Evolutionary conservation across 2,329 filamentous ascomycete species (phyloP).

Genomic region (Clarireedia paspali): DNA sequence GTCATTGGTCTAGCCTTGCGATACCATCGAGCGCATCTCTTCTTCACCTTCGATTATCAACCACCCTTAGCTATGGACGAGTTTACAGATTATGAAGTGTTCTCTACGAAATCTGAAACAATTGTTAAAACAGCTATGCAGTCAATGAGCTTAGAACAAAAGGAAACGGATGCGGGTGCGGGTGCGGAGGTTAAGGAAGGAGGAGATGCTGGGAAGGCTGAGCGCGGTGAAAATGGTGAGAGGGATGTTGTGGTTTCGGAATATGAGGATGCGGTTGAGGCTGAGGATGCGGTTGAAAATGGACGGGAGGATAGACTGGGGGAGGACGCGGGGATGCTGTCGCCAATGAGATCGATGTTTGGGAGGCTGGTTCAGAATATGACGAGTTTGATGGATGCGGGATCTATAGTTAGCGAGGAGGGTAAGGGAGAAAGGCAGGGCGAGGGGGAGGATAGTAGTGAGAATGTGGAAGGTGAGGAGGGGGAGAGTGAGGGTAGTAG

Average conservation of each 20-base stretch:
- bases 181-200: no score
- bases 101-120: no score
- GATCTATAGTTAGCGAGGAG: background rate
- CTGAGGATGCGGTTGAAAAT: background rate
- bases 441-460: background rate
- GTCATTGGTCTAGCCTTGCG: no score
- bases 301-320: background rate
- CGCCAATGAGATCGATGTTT: background rate
- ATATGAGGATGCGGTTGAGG: background rate
- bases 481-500: background rate
- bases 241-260: background rate
- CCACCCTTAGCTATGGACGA: no score
- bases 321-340: background rate
- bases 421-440: background rate
- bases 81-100: no score
- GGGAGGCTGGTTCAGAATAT: no score
- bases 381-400: background rate
- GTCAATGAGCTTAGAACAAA: no score
- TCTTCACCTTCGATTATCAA: no score
- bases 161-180: no score
- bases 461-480: background rate
- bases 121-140: no score
- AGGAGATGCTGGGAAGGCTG: background rate
- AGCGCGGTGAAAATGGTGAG: background rate
- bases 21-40: no score